Evolutionary conservation across 345 rosid species (phyloP), one percentile per base, ranked within the genome.

Genomic region (Aquilaria yunnanensis): DNA sequence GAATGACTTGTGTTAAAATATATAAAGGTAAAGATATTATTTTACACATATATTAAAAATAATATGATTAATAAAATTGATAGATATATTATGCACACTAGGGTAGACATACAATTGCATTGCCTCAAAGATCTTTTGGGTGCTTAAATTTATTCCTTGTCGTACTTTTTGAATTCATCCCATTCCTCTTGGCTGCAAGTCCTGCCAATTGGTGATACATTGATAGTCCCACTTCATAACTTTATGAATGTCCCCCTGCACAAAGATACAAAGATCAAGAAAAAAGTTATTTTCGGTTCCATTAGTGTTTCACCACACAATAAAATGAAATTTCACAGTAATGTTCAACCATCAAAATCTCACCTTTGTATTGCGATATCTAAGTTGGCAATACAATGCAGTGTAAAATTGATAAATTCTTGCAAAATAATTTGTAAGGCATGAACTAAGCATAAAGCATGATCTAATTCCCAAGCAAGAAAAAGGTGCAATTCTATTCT

Each of bases 161-260:
- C 99, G 70, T 86, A 94, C 80, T 78, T 88, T 71, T 87, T 97
- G 54, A 88, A 94, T 62, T 94, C 97, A 6, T 86, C 99, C 99
- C 85, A 81, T 94, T 23, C 99, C 81, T 94, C 96, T 75, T 88
- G 99, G 85, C 96, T 94, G 83, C 99, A 94, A 80, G 90, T 94
- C 56, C 93, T 85, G 49, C 99, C 97, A 70, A 94, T 94, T 30
- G 99, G 99, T 61, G 96, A 94, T 62, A 94, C 93, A 70, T 94
- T 94, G 70, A 94, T 67, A 97, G 90, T 94, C 45, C 99, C 97
- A 77, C 81, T 94, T 49, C 97, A 83, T 78, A 94, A 94, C 71
- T 94, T 97, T 53, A 94, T 86, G 67, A 94, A 94, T 60, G 99
- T 94, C 64, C 99, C 99, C 81, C 99, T 94, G 45, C 43, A 64